Evolutionary conservation across 2,329 filamentous ascomycete species (phyloP).

Genomic region (Curvularia hawaiiensis): DNA sequence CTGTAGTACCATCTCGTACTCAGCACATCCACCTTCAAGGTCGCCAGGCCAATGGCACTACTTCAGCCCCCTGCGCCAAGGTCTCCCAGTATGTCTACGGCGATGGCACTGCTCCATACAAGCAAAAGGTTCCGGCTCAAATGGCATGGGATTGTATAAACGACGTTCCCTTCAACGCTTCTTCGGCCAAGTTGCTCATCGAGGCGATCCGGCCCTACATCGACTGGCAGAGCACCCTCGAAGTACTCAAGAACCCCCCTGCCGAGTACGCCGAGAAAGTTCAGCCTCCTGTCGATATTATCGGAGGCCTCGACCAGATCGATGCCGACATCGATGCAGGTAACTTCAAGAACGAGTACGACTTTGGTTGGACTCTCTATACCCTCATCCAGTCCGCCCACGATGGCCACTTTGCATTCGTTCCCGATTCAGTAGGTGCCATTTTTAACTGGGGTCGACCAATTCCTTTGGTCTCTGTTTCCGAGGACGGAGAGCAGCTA

Average conservation of each 20-base stretch:
- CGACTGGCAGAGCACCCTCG: slow-evolving; percentile 55
- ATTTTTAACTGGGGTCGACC: slow-evolving; percentile 57
- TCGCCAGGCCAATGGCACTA: slow-evolving; percentile 33
- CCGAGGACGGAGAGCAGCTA: slow-evolving; percentile 61
- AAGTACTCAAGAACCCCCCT: slow-evolving; percentile 51
- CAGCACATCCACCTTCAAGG: slow-evolving; percentile 13
- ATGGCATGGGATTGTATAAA: slow-evolving; percentile 54
- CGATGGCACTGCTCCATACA: slow-evolving; percentile 15
- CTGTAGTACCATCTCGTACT: slow-evolving; percentile 26
- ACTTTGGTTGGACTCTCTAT: slow-evolving; percentile 59
- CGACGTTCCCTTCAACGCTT: slow-evolving; percentile 52
- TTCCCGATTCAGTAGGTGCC: slow-evolving; percentile 57
- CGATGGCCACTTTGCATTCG: slow-evolving; percentile 67
- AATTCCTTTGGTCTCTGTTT: slow-evolving; percentile 64
- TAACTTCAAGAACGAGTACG: slow-evolving; percentile 49
- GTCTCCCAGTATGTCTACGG: slow-evolving; percentile 40
- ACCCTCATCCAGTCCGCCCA: slow-evolving; percentile 61
- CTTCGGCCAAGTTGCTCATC: slow-evolving; percentile 47
- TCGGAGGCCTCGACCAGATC: slow-evolving; percentile 49
- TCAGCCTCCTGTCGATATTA: slow-evolving; percentile 52
- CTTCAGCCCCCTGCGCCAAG: slow-evolving; percentile 38
- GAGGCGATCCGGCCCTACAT: slow-evolving; percentile 50
- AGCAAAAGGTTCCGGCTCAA: slow-evolving; percentile 47
- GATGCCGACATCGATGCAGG: slow-evolving; percentile 44
- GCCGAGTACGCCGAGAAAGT: slow-evolving; percentile 54